These are phyloP conservation scores for Globisporangium parvum DNA, from an alignment of 352 stramenopile species.

Conservation along the genomic window DNA sequence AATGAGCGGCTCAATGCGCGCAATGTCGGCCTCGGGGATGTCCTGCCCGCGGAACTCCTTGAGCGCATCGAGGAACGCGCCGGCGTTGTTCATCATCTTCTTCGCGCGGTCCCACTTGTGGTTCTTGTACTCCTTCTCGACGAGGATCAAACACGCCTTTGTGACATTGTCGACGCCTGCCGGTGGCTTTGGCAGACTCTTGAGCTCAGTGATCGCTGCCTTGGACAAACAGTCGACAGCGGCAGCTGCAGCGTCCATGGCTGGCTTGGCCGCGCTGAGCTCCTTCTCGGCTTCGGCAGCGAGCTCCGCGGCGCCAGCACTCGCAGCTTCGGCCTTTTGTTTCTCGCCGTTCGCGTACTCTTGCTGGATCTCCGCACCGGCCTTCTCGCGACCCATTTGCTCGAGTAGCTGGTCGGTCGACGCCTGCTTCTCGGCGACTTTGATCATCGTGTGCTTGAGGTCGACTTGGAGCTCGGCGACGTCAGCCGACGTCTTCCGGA, in stretches of 20 bases:
- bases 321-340: conserved; percentile 89
- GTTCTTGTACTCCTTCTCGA: conserved; percentile 98
- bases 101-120: conserved; percentile 98
- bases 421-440: conserved; percentile 95
- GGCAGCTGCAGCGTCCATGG: conserved; percentile 93
- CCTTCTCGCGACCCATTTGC: conserved; percentile 93
- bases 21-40: conserved; percentile 94
- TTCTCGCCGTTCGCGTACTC: conserved; percentile 94
- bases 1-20: conserved; percentile 88
- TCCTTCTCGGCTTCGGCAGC: conserved; percentile 93
- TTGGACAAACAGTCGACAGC: conserved; percentile 97
- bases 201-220: conserved; percentile 95
- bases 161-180: conserved; percentile 95
- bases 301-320: conserved; percentile 89
- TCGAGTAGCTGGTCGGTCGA: conserved; percentile 93
- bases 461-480: conserved; percentile 95
- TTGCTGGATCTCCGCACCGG: conserved; percentile 90
- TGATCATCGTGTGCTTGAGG: conserved; percentile 93
- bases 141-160: conserved; percentile 94
- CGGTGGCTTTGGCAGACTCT: conserved; percentile 94
- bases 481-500: conserved; percentile 94
- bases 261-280: conserved; percentile 92
- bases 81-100: conserved; percentile 99
- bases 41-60: conserved; percentile 92
- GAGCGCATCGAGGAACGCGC: conserved; percentile 91